Percentiles rank a stretch among this genome's conserved stretches.
These are phyloP conservation scores for Daedaleopsis nitida DNA, from an alignment of 768 basidiomycete genomes.

Conservation along the genomic window DNA sequence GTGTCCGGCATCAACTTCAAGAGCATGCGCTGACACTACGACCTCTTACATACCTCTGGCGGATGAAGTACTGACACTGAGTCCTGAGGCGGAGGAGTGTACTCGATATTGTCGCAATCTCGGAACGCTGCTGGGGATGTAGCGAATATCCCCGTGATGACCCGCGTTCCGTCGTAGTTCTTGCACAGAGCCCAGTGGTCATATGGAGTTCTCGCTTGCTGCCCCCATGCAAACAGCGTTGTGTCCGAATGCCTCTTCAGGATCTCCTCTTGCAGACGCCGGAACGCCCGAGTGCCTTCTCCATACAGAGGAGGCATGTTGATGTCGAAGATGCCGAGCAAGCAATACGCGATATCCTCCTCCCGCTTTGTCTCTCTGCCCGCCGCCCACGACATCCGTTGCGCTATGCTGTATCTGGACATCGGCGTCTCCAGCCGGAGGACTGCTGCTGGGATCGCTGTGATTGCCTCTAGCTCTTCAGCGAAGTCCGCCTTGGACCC, in stretches of 20 bases:
- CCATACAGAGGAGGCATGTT: conserved; percentile 7
- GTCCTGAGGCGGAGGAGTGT: no score
- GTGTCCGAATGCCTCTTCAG: not conserved
- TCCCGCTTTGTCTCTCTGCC: not conserved
- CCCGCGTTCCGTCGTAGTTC: no score
- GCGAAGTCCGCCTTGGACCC: not conserved
- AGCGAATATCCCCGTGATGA: not conserved
- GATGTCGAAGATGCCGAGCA: conserved; percentile 9
- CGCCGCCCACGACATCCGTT: conserved; percentile 13
- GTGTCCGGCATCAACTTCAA: not conserved
- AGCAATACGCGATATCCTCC: conserved; percentile 14
- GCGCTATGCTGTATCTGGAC: not conserved
- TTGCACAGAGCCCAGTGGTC: no score
- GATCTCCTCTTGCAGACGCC: conserved; percentile 7
- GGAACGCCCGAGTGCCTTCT: conserved; percentile 1
- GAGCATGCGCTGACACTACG: not conserved
- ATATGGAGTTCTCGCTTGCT: no score
- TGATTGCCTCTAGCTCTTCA: not conserved
- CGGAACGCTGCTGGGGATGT: no score
- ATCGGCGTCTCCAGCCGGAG: not conserved
- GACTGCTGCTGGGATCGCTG: not conserved
- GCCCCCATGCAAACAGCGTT: conserved; percentile 5
- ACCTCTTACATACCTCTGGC: no score
- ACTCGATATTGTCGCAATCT: no score
- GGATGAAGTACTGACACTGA: no score